Evolutionary conservation across 1,284 basidiomycete species (phyloP), one percentile per base, ranked within the genome.

Genomic region (Vanrija humicola): DNA sequence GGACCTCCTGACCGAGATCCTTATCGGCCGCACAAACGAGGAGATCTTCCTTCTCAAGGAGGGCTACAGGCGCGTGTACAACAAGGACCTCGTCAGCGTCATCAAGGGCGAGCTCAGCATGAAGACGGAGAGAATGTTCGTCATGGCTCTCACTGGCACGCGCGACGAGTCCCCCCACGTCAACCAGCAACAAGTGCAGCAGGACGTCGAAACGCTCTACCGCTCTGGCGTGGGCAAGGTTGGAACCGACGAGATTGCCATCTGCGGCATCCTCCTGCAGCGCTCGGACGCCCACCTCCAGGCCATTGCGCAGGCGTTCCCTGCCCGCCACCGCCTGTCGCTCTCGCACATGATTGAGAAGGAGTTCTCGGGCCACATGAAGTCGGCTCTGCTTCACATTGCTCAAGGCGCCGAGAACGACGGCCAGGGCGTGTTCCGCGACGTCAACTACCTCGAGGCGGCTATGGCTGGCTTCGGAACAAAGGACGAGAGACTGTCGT

Each of bases 361-460:
- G 29, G 77, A 78, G 60, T 77, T 78, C 63, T 74, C 72, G 6
- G 77, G 77, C 25, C 77, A 78, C 62, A 77, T 78, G 75, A 61
- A 63, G 29, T 69, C 73, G 47, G 71, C 62, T 3, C 62, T 77
- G 10, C 58, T 69, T 46, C 73, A 69, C 63, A 66, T 78, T 29
- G 74, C 68, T 18, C 59, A 64, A 19, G 68, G 62, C 7, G 68
- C 62, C 34, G 77, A 78, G 58, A 58, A 50, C 25, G 74, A 75
- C 40, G 75, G 75, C 3, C 64, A 68, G 48, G 76, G 75, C 43
- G 68, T 77, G 14, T 56, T 68, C 18, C 64, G 75, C 25, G 76
- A 77, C 62, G 69, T 66, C 1, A 64, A 72, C 49, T 50, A 70
- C 29, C 57, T 78, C 42, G 67, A 77, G 52, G 66, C 56, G 5